These are phyloP conservation scores for Sporothrix schenckii DNA, from an alignment of 2,329 filamentous ascomycete genomes.

Conservation along the genomic window DNA sequence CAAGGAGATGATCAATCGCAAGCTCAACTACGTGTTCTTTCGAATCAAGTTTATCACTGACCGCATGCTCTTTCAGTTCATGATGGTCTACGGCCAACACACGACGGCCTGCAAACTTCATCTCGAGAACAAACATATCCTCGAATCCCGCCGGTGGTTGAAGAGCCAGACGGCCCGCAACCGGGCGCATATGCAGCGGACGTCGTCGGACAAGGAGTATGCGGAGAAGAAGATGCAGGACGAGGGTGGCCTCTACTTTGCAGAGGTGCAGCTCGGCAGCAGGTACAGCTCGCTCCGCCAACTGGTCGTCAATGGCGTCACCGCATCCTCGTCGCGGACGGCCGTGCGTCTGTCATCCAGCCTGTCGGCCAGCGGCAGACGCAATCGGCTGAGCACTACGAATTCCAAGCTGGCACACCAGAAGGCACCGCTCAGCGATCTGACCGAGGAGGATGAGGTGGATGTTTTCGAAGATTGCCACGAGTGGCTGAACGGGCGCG, in stretches of 20 bases:
- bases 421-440: slow-evolving; percentile 2
- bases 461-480: slow-evolving; percentile 35
- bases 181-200: background rate
- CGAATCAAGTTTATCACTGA: slow-evolving; percentile 41
- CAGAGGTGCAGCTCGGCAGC: slow-evolving; percentile 40
- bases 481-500: background rate
- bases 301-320: slow-evolving; percentile 41
- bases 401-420: slow-evolving; percentile 12
- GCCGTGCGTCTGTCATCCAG: slow-evolving; percentile 36
- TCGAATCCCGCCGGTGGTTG: slow-evolving; percentile 22
- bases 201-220: slow-evolving; percentile 8
- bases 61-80: slow-evolving; percentile 40
- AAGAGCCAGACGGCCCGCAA: background rate
- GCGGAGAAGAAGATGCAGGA: slow-evolving; percentile 15
- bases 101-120: slow-evolving; percentile 38
- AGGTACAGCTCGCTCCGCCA: slow-evolving; percentile 38
- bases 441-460: slow-evolving; percentile 27
- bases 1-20: slow-evolving; percentile 37
- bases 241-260: slow-evolving; percentile 37
- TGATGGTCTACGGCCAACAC: slow-evolving; percentile 37
- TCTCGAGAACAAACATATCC: slow-evolving; percentile 35
- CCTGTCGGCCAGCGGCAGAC: slow-evolving; percentile 12
- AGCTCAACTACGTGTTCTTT: slow-evolving; percentile 44
- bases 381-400: background rate
- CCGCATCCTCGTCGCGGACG: slow-evolving; percentile 42